Evolutionary conservation across 2,329 filamentous ascomycete species (phyloP), one percentile per base, ranked within the genome.

Genomic region (Cercospora zeae-maydis): DNA sequence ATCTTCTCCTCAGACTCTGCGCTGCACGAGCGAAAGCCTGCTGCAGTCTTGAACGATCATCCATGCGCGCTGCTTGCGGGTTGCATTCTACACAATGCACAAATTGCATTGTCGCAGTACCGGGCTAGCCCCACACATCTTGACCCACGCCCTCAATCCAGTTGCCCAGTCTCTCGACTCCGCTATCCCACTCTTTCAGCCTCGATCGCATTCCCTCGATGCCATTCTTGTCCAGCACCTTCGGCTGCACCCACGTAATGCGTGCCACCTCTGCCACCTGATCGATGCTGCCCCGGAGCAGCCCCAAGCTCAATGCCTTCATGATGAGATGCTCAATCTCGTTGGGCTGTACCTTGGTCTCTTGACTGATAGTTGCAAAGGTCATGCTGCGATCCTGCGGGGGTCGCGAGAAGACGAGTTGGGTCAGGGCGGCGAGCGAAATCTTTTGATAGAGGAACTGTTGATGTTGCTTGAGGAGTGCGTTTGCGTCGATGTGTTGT

Each of bases 191-290:
- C 73, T 99, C 93, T 75, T 89, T 88, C 74, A 99, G 79, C 71
- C 95, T 84, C 74, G 86, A 83, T 72, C 91, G 86, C 93, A 99
- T 97, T 73, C 88, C 91, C 73, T 90, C 91, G 71, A 99, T 96
- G 82, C 98, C 95, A 78, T 87, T 88, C 87, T 93, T 92, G 77
- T 98, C 95, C 69, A 99, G 80, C 33, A 99, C 93, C 84, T 98
- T 98, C 21, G 95, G 95, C 81, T 99, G 95, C 63, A 99, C 95
- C 95, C 95, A 99, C 73, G 93, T 93, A 78, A 99, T 97, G 75
- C 93, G 87, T 47, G 95, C 95, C 69, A 98, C 87, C 78, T 93
- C 89, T 53, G 92, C 92, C 33, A 99, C 95, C 80, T 99, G 93
- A 77, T 99, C 95, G 72, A 99, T 98, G 61, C 90, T 95, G 51